Conservation (phyloP, 2,329 filamentous ascomycete species). For the Nothopassalora personata region DNA sequence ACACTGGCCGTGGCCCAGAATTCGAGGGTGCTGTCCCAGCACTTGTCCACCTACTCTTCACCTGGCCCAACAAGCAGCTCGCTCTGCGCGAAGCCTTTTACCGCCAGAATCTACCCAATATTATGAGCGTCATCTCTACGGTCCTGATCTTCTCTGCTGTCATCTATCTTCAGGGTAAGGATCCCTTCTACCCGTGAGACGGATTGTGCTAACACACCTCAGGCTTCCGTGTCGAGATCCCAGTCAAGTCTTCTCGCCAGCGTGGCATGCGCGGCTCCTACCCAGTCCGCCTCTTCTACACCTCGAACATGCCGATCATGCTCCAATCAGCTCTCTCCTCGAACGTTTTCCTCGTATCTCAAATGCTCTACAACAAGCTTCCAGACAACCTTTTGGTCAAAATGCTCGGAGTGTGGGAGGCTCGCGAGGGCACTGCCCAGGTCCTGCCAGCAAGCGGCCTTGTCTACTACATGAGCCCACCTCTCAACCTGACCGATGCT, state of each 20-base stretch:
- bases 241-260: constrained; percentile 98
- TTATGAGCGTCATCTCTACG: constrained; percentile 92
- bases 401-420: constrained; percentile 97
- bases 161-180: constrained; percentile 67
- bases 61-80: constrained; percentile 98
- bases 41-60: constrained; percentile 94
- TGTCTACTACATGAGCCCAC: constrained; percentile 99
- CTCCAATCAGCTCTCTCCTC: constrained; percentile 96
- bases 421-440: constrained; percentile 91
- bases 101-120: constrained; percentile 97
- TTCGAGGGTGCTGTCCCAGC: constrained; percentile 98
- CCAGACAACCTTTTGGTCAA: constrained; percentile 97
- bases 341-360: constrained; percentile 98
- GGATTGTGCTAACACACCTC: constrained; percentile 43
- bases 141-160: constrained; percentile 91
- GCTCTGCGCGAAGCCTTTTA: constrained; percentile 98
- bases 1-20: constrained; percentile 97
- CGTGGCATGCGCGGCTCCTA: constrained; percentile 97
- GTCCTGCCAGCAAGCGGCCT: constrained; percentile 89
- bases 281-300: constrained; percentile 98
- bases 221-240: constrained; percentile 99
- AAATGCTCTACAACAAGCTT: constrained; percentile 99
- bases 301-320: constrained; percentile 99
- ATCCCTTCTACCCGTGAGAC: neutral
- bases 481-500: constrained; percentile 91